Conservation (phyloP, 257 asterid species). For the Gynochthodes officinalis region DNA sequence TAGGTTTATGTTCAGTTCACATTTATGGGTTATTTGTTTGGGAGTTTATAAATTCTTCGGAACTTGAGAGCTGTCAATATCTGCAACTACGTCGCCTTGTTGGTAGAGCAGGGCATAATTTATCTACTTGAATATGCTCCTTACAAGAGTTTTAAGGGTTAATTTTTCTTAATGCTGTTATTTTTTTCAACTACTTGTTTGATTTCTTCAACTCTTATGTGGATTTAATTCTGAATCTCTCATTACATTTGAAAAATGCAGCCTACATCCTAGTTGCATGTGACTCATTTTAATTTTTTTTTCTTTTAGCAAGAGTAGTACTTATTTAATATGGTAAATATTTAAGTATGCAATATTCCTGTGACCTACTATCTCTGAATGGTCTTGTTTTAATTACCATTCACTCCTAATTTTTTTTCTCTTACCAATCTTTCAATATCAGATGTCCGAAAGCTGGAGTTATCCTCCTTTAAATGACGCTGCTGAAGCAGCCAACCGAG, state of each 20-base stretch:
- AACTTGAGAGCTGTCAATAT: not conserved
- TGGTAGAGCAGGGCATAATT: not conserved
- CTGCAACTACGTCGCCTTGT: not conserved
- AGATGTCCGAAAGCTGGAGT: conserved; percentile 97
- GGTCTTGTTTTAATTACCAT: too few species aligned
- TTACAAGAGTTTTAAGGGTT: not conserved
- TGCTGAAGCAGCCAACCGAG: conserved; percentile 74
- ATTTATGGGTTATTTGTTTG: not conserved
- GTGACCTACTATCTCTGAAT: not conserved
- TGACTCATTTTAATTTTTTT: too few species aligned
- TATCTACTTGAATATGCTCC: not conserved
- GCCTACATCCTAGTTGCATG: not conserved
- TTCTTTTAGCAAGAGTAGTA: too few species aligned
- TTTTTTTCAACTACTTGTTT: not conserved
- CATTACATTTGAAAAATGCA: not conserved
- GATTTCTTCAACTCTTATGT: not conserved
- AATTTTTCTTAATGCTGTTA: too few species aligned
- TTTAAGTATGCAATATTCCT: not conserved
- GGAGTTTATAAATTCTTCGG: not conserved
- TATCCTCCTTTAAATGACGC: conserved; percentile 94
- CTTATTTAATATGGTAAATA: not conserved
- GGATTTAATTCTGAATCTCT: not conserved
- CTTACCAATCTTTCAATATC: conserved; percentile 4
- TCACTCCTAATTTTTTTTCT: not conserved
- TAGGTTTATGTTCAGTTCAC: not conserved